Base-by-base conservation (phyloP, 352 stramenopile genomes). In the Pythium dissotocum region DNA sequence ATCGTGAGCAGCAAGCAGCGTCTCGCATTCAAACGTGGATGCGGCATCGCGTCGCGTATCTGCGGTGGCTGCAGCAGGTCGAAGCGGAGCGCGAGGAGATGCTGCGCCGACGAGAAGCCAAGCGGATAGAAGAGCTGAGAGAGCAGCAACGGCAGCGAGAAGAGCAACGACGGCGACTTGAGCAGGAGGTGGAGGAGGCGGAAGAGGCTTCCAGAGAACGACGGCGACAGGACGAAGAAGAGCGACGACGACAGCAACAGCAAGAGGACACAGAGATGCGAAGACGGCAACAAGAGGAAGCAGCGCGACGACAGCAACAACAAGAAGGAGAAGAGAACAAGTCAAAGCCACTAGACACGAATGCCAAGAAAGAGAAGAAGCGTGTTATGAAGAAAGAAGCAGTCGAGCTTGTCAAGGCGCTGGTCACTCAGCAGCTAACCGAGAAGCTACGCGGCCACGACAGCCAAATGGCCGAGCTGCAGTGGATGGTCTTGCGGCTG, bases 341-440 rank as follows among this genome's bases (percentile, higher is more conserved):
- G 13, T 4, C 9, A 32, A 13, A 8, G 21, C 26, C 21, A 24
- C 12, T 4, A 5, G 38, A 53, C 46, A 38, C 3, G n/a, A 4
- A 36, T 38, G 16, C 33, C 21, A 72, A 72, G 36, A 55, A 62
- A 18, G 60, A 67, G 28, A 73, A 73, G 51, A 73, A 66, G 48
- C 67, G 67, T 24, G 63, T 75, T 21, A 75, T 75, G 69, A 75
- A 75, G 46, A 64, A 65, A 30, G 69, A 75, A 56, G 69, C 69
- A n/a, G 59, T 75, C 14, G 58, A 71, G 13, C 26, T 75, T 1
- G 69, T 75, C 10, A 75, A 75, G 57, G 44, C 53, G 28, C 58
- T 75, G 2, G 69, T 75, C 1, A 14, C 65, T 12, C 69, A 75
- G 36, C 62, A 75, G 32, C 54, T 75, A 16, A 68, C 51, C 16